These are phyloP conservation scores for Aspergillus funiculosus DNA, from an alignment of 495 filamentous ascomycete species.

Conservation along the genomic window DNA sequence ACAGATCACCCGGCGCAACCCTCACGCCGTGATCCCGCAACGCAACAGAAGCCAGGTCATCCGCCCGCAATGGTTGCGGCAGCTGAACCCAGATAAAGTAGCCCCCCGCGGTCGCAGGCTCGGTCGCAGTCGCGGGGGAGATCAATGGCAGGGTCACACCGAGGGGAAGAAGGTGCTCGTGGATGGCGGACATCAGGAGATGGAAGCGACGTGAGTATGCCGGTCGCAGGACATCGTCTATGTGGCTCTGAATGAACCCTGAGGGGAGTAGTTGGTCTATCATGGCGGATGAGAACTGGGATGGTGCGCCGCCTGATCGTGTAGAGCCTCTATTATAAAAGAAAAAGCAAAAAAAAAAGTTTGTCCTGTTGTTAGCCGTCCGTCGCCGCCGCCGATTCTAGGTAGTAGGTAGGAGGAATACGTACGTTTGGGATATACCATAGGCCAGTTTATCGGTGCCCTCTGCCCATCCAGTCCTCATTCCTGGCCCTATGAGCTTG, in stretches of 20 bases:
- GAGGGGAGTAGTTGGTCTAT: constrained; percentile 53
- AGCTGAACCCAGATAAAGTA: constrained; percentile 79
- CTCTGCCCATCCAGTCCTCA: constrained; percentile 80
- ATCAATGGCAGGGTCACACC: constrained; percentile 48
- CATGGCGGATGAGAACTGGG: constrained; percentile 62
- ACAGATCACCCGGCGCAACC: constrained; percentile 58
- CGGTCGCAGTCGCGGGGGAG: constrained; percentile 22
- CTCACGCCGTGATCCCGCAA: constrained; percentile 49
- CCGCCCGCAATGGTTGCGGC: constrained; percentile 45
- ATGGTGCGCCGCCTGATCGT: constrained; percentile 70
- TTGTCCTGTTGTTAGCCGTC: not conserved
- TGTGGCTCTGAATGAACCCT: constrained; percentile 45
- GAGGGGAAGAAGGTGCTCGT: constrained; percentile 50
- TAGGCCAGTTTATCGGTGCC: constrained; percentile 58
- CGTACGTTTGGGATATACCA: constrained; percentile 62
- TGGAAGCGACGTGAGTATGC: constrained; percentile 53
- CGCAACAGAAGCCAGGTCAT: constrained; percentile 43
- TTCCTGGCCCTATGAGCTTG: constrained; percentile 76
- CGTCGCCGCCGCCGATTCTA: too few species aligned
- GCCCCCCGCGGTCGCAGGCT: constrained; percentile 48
- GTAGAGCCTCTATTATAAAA: constrained; percentile 59
- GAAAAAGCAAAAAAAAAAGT: not conserved
- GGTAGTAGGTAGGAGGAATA: not conserved
- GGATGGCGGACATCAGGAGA: constrained; percentile 48
- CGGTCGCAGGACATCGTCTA: constrained; percentile 45